Base-by-base conservation (phyloP, 371 early-diverging fungal species). In the Umbelopsis sp. region DNA sequence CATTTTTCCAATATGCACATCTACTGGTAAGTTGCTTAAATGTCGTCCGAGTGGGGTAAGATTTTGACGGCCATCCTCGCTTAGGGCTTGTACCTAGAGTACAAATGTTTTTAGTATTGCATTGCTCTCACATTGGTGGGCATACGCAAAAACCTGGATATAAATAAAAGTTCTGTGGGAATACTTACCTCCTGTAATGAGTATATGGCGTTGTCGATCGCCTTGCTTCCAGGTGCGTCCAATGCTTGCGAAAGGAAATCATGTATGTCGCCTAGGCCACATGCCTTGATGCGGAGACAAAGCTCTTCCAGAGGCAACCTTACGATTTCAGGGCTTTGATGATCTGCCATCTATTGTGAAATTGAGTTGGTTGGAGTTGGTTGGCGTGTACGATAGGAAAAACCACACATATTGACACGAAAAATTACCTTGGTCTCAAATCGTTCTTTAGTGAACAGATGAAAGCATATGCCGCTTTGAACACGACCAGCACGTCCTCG, bases 401-500 rank as follows among this genome's bases (percentile, higher is more conserved):
- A 25, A 35, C 25, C 10, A 24, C 16, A 44, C 35, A 9, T 38
- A 12, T n/a, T 51, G 2, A 57, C 8, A 44, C 18, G 22, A 66
- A 35, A 4, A 22, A 46, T 65, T 80, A 87, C 89, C 75, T 83
- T 50, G 10, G 73, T 57, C 16, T 88, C 83, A 70, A 78, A 91
- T 8, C 74, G 78, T 8, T 81, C 52, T 38, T 75, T 71, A 0
- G 91, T 84, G 63, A 92, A 90, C 53, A 96, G 65, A 69, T 91
- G 90, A 69, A 89, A 94, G 48, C 93, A 92, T 0, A 91, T 73
- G 12, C 99, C 99, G 50, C 85, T 85, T 65, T 89, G 91, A 3
- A 94, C 92, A 62, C 99, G 80, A 29, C 99, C 99, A 5, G 98
- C 98, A 66, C 99, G 88, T 38, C 99, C 99, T 5, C 90, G 79